These are phyloP conservation scores for Cyclaneusma minus DNA, from an alignment of 2,329 filamentous ascomycete species.

Conservation along the genomic window DNA sequence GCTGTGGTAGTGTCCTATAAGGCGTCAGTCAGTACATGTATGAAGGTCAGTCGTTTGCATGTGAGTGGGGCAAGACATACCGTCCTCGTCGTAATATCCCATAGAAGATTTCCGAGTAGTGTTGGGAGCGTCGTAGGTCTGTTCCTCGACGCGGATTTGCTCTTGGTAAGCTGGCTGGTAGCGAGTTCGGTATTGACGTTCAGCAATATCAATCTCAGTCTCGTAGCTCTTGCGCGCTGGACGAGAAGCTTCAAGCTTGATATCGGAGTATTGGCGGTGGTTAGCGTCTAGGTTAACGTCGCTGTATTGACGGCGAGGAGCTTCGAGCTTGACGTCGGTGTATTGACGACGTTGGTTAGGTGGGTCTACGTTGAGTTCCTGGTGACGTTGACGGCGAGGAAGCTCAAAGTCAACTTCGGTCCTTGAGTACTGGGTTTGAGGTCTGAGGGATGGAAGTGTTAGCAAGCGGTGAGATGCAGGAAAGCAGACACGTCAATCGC, in stretches of 20 bases:
- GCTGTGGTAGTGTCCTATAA: constrained; percentile 52
- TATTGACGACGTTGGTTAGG: constrained; percentile 12
- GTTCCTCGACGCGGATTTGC: constrained; percentile 45
- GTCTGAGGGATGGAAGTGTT: constrained; percentile 8
- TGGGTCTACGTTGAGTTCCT: constrained; percentile 13
- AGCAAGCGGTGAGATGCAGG: constrained; percentile 18
- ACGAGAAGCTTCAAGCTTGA: constrained; percentile 24
- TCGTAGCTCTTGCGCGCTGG: too few species aligned
- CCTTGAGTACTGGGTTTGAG: constrained; percentile 20
- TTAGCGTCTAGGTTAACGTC: constrained; percentile 54
- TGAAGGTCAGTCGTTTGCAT: constrained; percentile 11
- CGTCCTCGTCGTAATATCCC: constrained; percentile 68
- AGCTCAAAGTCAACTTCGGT: constrained; percentile 33
- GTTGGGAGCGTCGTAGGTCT: constrained; percentile 43
- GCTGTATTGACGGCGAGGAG: constrained; percentile 27
- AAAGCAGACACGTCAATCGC: constrained; percentile 11
- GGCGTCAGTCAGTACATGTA: not conserved
- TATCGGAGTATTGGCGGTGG: constrained; percentile 30
- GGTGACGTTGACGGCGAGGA: constrained; percentile 18
- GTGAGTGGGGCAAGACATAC: constrained; percentile 12
- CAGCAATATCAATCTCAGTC: constrained; percentile 42
- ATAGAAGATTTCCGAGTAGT: too few species aligned
- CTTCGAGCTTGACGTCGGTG: constrained; percentile 1
- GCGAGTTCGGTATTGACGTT: constrained; percentile 50
- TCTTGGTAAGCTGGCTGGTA: constrained; percentile 38